Base-by-base conservation (phyloP, 805 yeast species). In the Candida awuae region DNA sequence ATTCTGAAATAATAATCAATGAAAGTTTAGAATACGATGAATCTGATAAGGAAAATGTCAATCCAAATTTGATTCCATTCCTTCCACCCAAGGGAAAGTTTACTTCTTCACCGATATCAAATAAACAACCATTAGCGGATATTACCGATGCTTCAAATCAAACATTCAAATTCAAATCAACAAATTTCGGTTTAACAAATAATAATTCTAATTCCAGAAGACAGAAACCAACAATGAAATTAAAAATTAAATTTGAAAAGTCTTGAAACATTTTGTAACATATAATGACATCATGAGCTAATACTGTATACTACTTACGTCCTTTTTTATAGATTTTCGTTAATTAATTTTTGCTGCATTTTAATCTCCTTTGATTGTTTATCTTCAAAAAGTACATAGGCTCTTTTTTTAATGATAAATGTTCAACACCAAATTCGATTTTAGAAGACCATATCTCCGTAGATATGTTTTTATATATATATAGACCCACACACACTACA, bases 141-240 rank as follows among this genome's bases (percentile, higher is more conserved):
- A 44, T 38, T 35, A 37, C 38, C 13, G 28, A 30, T 9, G 3
- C 17, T 3, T 48, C 52, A 20, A 44, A 49, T 7, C 54, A 63
- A 17, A 63, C 66, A 2, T 63, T 64, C 51, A 62, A 58, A 45
- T 59, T 64, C 47, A 57, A 56, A 39, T 55, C 65, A 14, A 53
- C 59, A 19, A 58, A 56, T 28, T 44, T 55, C 41, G 60, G 58
- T 9, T 48, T 55, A 15, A 52, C 58, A 37, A 50, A 56, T 17
- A 60, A 61, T 5, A 39, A 49, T 29, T 50, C 54, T 23, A 42
- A 48, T n/a, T 43, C 52, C 8, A 49, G 49, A 35, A 48, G 53
- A 39, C 59, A 62, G 43, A 55, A 55, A 37, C 61, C 65, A 33
- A 53, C 54, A 4, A 55, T 50, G 61, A 50, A 50, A 23, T 38